Conservation (phyloP, 306 rosid genomes). For the Trifolium pratense region DNA sequence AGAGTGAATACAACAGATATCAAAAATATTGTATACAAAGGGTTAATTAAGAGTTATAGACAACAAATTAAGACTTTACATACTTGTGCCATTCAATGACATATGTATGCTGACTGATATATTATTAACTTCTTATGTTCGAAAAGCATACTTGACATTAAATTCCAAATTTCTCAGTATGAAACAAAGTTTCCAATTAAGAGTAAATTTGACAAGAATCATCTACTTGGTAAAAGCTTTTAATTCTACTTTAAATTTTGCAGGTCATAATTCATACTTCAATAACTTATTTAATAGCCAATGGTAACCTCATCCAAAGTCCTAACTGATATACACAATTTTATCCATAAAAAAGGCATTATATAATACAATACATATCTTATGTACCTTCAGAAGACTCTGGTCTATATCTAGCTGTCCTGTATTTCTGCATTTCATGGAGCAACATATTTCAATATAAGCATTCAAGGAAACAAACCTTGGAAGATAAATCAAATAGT, state of each 20-base stretch:
- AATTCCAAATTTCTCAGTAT: slow-evolving; percentile 5
- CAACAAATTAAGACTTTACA: slow-evolving; percentile 18
- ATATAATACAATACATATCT: slow-evolving; percentile 36
- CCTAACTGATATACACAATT: slow-evolving; percentile 16
- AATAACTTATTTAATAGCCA: slow-evolving; percentile 32
- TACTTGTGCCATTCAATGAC: slow-evolving; percentile 19
- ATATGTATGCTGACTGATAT: slow-evolving; percentile 1
- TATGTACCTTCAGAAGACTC: slow-evolving; percentile 87
- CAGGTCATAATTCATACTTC: slow-evolving; percentile 16
- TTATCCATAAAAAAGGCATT: background rate
- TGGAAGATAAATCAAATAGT: slow-evolving; percentile 24
- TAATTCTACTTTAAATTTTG: slow-evolving; percentile 8
- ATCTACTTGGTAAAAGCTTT: slow-evolving; percentile 7
- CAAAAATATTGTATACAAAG: slow-evolving; percentile 18
- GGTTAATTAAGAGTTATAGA: slow-evolving; percentile 27
- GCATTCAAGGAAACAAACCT: slow-evolving; percentile 41
- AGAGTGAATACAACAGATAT: slow-evolving; percentile 1
- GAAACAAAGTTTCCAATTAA: slow-evolving; percentile 24
- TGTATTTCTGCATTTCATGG: slow-evolving; percentile 86
- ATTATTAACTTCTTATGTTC: background rate
- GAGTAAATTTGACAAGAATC: slow-evolving; percentile 33
- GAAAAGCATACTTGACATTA: slow-evolving; percentile 29
- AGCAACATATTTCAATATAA: slow-evolving; percentile 45
- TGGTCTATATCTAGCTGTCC: slow-evolving; percentile 99
- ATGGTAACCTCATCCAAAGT: slow-evolving; percentile 19